Base-by-base conservation (phyloP, 352 stramenopile genomes). In the Phytopythium mirpurense region DNA sequence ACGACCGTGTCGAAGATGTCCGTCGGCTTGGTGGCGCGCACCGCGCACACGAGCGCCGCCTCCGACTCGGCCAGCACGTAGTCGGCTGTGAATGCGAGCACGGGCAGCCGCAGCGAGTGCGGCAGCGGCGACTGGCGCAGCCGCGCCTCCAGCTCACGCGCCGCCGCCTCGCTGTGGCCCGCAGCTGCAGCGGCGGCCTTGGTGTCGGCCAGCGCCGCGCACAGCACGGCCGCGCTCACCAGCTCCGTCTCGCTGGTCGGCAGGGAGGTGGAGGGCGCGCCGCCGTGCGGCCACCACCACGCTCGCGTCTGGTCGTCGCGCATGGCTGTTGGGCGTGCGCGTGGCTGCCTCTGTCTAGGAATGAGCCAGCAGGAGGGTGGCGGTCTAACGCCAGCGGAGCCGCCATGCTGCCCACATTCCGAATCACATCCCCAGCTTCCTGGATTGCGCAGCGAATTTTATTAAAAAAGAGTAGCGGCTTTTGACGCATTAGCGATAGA, bases 201-300 rank as follows among this genome's bases (percentile, higher is more conserved):
- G 29, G 62, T 68, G 15, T 70, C 71, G 41, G 69, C 63, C 41
- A 90, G 59, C 3, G 81, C 80, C 9, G 77, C 81, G 61, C 83
- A 93, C 29, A 93, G 45, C 24, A 93, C 75, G 19, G 81, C 81
- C 21, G 83, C 81, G 57, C 82, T 86, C 18, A 91, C 62, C 38
- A 91, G 50, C 51, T 89, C 81, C 21, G 65, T 83, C 74, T 91
- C 81, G 47, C 72, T 88, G 44, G 70, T 73, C 10, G 65, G 70
- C 40, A 77, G 53, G 10, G 27, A 53, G 12, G 65, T 40, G 29
- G 35, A 49, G 37, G 29, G 38, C 11, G 18, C 29, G 18, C 42
- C 21, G 3, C 49, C 37, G 49, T 71, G 73, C 31, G 70, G 71
- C 73, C 75, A 90, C 77, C 79, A 88, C 60, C 59, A 65, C 18